Conservation (phyloP, 345 rosid species). For the Boechera retrofracta region DNA sequence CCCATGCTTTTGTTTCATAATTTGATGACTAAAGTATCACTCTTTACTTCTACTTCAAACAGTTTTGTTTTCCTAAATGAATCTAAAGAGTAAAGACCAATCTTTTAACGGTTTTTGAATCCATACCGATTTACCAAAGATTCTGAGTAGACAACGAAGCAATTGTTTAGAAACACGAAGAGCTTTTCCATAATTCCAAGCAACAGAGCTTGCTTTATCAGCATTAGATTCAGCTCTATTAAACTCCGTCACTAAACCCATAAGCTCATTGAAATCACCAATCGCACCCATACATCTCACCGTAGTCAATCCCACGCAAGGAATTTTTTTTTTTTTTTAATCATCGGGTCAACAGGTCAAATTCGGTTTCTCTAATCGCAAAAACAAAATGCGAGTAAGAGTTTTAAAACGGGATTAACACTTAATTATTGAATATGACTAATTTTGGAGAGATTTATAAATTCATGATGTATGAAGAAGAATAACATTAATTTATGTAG, state of each 20-base stretch:
- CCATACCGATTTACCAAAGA: slow-evolving; percentile 64
- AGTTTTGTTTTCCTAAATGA: neutral
- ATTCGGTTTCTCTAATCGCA: too few relatives aligned
- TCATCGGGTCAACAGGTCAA: too few relatives aligned
- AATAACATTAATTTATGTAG: too few relatives aligned
- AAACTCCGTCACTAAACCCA: slow-evolving; percentile 52
- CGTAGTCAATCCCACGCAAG: slow-evolving; percentile 45
- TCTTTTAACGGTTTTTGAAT: neutral
- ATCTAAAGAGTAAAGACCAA: neutral
- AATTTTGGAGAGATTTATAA: too few relatives aligned
- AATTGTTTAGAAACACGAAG: slow-evolving; percentile 56
- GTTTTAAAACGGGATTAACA: too few relatives aligned
- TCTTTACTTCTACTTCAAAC: neutral
- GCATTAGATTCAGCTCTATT: slow-evolving; percentile 52
- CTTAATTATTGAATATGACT: too few relatives aligned
- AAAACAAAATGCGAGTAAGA: too few relatives aligned
- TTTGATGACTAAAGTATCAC: neutral
- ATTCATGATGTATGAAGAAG: too few relatives aligned
- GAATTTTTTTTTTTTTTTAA: too few relatives aligned
- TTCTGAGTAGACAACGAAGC: slow-evolving; percentile 54
- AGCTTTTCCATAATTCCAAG: slow-evolving; percentile 58
- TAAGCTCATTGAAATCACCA: slow-evolving; percentile 68
- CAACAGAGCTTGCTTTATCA: slow-evolving; percentile 59
- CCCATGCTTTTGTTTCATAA: neutral
- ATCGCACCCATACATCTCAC: slow-evolving; percentile 59